Base-by-base conservation (phyloP, 169 alveolate genomes). In the Blepharisma undulans region DNA sequence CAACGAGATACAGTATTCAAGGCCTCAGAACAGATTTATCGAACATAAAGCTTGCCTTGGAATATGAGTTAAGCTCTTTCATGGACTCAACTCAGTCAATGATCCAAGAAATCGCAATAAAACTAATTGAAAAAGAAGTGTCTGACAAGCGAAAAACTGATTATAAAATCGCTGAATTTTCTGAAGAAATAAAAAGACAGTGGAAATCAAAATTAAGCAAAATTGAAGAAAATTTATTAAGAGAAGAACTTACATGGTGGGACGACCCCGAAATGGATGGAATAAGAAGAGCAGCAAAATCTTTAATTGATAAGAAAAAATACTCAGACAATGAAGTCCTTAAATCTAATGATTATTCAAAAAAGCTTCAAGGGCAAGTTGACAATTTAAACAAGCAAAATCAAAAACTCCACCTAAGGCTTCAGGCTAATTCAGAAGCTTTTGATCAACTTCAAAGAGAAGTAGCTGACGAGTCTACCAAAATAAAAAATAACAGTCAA, bases 381-480 rank as follows among this genome's bases (percentile, higher is more conserved):
- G 80, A 74, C 29, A 29, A 74, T 29, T 7, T 74, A 18, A 74
- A 29, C 10, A 74, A 74, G 14, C 80, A 74, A 74, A 74, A 25
- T 25, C 48, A 74, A 29, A 74, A 74, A 74, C 16, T 74, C n/a
- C 29, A 74, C 29, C 8, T 74, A 18, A 74, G 33, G 12, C 80
- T 74, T 29, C 80, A 74, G 18, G 33, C 80, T 29, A 74, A 74
- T 5, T 25, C 80, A 14, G 80, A 74, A 74, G 80, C 80, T 74
- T 79, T 79, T 79, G 87, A 79, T n/a, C 87, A 79, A n/a, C 87
- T 79, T 33, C 87, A 79, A 79, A 79, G 61, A 32, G 87, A 79
- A 79, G 87, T 79, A 2, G 18, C 36, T 33, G 72, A 79, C 29
- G 87, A 79, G 27, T 25, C 87, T 22, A 27, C 25, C 7, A 79